phyloP scores from a whole-genome alignment of 2,329 filamentous ascomycete genomes.

The Onygenales sp. region DNA sequence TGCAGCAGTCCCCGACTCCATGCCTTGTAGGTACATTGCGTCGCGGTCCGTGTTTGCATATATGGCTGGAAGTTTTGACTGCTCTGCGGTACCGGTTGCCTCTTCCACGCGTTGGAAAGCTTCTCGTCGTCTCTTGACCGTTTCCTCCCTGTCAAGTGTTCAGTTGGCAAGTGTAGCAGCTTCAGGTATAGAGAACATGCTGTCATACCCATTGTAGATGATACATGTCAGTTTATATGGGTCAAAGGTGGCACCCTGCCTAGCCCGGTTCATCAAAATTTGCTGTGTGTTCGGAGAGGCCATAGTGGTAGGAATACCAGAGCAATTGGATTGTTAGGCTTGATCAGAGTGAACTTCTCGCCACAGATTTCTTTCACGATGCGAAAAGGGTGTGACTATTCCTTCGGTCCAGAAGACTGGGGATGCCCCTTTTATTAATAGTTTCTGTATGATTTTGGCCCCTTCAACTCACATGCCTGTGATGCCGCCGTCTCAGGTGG shows the following conservation, averaged over 20 bases:
- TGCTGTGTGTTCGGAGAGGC: constrained; percentile 3
- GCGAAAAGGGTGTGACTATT: too few relatives aligned
- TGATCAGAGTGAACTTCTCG: too few relatives aligned
- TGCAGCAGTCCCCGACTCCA: constrained; percentile 15
- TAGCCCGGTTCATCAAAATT: constrained; percentile 5
- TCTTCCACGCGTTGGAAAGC: constrained; percentile 10
- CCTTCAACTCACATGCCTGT: too few relatives aligned
- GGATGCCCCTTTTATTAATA: too few relatives aligned
- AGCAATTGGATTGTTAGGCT: background rate
- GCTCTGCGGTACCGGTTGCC: constrained; percentile 10
- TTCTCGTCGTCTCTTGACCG: constrained; percentile 6
- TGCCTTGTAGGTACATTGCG: constrained; percentile 16
- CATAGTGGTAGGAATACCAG: background rate
- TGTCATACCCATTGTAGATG: constrained; percentile 7
- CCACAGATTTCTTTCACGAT: too few relatives aligned
- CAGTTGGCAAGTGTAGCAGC: background rate
- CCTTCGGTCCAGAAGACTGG: too few relatives aligned
- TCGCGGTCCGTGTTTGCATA: constrained; percentile 19
- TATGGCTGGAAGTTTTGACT: constrained; percentile 14
- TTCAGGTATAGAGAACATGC: background rate
- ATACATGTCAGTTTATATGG: constrained; percentile 8
- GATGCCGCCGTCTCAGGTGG: too few relatives aligned
- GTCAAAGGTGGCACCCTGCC: constrained; percentile 6
- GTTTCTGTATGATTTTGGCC: too few relatives aligned
- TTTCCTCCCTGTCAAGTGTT: constrained; percentile 4